Base-by-base conservation (phyloP, 2,329 filamentous ascomycete genomes). In the Calonectria naviculata region DNA sequence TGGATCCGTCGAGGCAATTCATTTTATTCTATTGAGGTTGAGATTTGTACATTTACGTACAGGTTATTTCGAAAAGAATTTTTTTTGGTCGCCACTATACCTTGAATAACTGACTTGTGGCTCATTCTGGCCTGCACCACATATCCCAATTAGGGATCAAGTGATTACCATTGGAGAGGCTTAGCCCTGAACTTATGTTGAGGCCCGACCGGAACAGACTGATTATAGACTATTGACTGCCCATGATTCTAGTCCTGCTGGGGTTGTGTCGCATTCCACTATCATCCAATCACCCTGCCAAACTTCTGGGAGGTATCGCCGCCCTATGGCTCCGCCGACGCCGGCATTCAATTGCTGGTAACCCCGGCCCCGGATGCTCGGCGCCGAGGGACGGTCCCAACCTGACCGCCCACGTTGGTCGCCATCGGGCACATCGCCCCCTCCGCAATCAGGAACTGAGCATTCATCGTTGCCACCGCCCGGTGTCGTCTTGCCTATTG, bases 341-440 rank as follows among this genome's bases (percentile, higher is more conserved):
- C 52, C 31, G 31, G 31, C 34, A 38, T 38, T 38, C 21, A 28
- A 47, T 36, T 21, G n/a, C 29, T 34, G 12, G 15, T n/a, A 17
- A 34, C 44, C 38, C 24, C 68, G 68, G 54, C 68, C 38, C 46
- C 62, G 54, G 63, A 34, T 13, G 52, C 38, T 67, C 63, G 67
- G 62, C 62, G 38, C 61, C 54, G 62, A 46, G 21, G 13, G 34
- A 54, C 41, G 63, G 58, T 63, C n/a, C 52, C 34, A 17, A 38
- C 12, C 13, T 58, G 52, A 52, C 62, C 24, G 28, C 62, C 52
- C 54, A 41, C 28, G 26, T 19, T 47, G 28, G 67, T 62, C 63
- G 56, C 49, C 68, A 70, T 70, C 68, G 56, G 68, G 38, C 42
- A 41, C 54, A 47, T 47, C 36, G 21, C 21, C 6, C 34, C 31